These are phyloP conservation scores for Curvularia sp. DNA, from an alignment of 2,329 filamentous ascomycete species.

Conservation along the genomic window DNA sequence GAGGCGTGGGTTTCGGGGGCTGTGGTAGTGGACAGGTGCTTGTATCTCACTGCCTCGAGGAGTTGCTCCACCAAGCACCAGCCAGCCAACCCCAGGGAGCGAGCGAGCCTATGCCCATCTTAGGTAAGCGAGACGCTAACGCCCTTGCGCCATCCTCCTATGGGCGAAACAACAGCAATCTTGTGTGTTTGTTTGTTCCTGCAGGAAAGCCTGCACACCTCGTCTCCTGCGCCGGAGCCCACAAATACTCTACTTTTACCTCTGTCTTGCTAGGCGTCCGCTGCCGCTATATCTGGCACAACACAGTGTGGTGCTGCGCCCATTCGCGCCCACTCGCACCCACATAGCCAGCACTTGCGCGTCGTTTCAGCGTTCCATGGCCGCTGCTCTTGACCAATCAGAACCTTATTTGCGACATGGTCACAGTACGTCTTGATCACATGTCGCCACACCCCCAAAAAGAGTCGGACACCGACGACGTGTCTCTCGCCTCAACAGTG, in stretches of 20 bases:
- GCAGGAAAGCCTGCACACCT: neutral
- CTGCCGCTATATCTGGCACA: neutral
- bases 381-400: constrained; percentile 22
- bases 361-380: neutral
- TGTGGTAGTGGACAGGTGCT: constrained; percentile 21
- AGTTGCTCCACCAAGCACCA: constrained; percentile 22
- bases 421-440: constrained; percentile 3
- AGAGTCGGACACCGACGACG: constrained; percentile 54
- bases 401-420: constrained; percentile 4
- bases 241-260: neutral
- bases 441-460: constrained; percentile 15
- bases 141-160: neutral
- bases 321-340: neutral
- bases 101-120: constrained; percentile 14
- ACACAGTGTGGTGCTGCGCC: neutral
- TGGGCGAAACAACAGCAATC: neutral
- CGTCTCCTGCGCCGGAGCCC: neutral
- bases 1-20: constrained; percentile 4
- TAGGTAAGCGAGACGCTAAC: constrained; percentile 17
- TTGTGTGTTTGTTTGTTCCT: constrained; percentile 5
- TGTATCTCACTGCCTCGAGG: constrained; percentile 22
- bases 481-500: constrained; percentile 65
- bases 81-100: constrained; percentile 12
- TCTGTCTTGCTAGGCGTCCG: neutral
- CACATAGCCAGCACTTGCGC: constrained; percentile 1